These are phyloP conservation scores for Paecilomyces fulvus DNA, from an alignment of 2,329 filamentous ascomycete genomes.

Conservation along the genomic window DNA sequence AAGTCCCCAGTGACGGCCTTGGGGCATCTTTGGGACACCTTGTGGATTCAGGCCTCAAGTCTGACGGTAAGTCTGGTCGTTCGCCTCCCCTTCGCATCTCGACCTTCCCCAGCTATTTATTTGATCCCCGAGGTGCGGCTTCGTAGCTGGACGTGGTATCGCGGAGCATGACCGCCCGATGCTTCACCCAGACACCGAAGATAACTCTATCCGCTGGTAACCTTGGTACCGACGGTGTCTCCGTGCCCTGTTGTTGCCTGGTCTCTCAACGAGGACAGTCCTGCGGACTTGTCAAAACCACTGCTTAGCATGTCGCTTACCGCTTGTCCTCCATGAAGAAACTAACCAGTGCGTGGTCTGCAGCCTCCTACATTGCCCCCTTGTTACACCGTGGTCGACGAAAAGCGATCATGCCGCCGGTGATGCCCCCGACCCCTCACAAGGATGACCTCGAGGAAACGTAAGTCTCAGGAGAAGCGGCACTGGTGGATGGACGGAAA, in stretches of 20 bases:
- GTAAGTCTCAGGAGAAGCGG: conserved; percentile 35
- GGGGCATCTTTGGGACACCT: background rate
- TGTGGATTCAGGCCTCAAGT: background rate
- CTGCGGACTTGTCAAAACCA: background rate
- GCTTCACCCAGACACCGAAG: background rate
- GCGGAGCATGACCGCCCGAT: background rate
- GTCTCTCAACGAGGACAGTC: background rate
- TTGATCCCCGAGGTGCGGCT: background rate
- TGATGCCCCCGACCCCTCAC: conserved; percentile 39
- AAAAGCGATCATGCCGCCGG: conserved; percentile 23
- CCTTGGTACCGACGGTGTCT: background rate
- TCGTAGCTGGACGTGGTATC: background rate
- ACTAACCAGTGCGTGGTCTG: conserved; percentile 4
- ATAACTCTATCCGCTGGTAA: background rate
- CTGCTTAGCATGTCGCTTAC: background rate
- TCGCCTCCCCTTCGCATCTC: background rate
- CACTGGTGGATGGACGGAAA: background rate
- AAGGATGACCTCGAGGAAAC: conserved; percentile 55
- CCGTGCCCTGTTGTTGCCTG: background rate
- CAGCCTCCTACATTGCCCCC: conserved; percentile 5
- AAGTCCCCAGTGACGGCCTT: background rate
- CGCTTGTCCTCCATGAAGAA: conserved; percentile 1
- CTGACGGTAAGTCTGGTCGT: background rate
- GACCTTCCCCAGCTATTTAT: background rate
- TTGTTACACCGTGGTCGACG: conserved; percentile 5